Percentiles rank a stretch among this genome's conserved stretches.
Evolutionary conservation across 768 basidiomycete species (phyloP).

Genomic region (Calocybe gangraenosa): DNA sequence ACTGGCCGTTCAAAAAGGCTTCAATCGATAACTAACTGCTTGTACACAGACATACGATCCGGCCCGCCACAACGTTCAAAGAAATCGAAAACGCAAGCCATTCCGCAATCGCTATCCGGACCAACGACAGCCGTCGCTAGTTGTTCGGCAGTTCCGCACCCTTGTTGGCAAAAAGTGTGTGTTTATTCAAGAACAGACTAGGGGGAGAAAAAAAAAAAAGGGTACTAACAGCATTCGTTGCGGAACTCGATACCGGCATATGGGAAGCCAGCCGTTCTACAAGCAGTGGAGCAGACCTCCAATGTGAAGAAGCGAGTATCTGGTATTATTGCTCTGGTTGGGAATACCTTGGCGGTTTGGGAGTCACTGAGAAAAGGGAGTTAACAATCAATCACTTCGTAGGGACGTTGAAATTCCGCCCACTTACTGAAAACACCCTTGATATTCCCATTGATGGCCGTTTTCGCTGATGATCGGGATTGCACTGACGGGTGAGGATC

Average conservation of each 20-base stretch:
- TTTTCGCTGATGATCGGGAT: background rate
- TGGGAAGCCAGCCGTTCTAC: constrained; percentile 4
- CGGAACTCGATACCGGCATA: constrained; percentile 8
- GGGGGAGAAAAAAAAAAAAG: background rate
- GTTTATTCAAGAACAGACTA: background rate
- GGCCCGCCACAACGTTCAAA: constrained; percentile 11
- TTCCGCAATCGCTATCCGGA: constrained; percentile 11
- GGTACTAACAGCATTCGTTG: constrained; percentile 9
- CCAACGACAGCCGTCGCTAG: background rate
- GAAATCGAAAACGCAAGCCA: constrained; percentile 13
- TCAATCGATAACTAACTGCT: background rate
- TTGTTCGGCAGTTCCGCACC: constrained; percentile 11
- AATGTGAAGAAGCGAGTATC: constrained; percentile 6
- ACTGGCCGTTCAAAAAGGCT: too few relatives aligned
- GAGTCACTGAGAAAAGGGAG: constrained; percentile 7
- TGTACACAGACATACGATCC: constrained; percentile 14
- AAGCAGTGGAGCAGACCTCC: constrained; percentile 8
- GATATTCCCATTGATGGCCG: constrained; percentile 5
- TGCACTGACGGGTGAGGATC: constrained; percentile 7
- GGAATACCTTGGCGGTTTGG: constrained; percentile 4
- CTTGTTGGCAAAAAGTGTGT: background rate
- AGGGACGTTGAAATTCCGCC: background rate
- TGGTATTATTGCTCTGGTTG: background rate
- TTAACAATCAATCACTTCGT: background rate
- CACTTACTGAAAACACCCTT: constrained; percentile 12